Conservation (phyloP, 805 yeast species). For the Tetrapisispora iriomotensis region DNA sequence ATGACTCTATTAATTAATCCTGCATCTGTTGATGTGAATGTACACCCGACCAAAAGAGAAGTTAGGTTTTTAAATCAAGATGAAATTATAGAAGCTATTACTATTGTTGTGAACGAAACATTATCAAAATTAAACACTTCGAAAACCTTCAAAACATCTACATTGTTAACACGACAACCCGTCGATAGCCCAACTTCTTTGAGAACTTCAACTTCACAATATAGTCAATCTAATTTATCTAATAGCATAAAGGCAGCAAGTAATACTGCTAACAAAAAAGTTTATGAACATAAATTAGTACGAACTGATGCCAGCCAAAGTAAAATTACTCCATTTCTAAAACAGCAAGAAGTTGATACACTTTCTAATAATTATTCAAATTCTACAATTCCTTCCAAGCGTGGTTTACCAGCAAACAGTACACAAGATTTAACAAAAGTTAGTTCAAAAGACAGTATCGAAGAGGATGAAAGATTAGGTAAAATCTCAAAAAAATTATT, state of each 20-base stretch:
- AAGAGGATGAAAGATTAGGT: too few species aligned
- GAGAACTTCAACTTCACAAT: too few species aligned
- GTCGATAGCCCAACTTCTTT: too few species aligned
- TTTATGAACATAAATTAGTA: conserved; percentile 27
- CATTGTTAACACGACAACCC: too few species aligned
- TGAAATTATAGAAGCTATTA: conserved; percentile 62
- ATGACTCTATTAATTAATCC: conserved; percentile 60
- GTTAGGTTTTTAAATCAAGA: conserved; percentile 80
- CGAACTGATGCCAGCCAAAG: conserved; percentile 28
- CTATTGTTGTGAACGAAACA: conserved; percentile 38
- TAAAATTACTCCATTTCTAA: conserved; percentile 23
- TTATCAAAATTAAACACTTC: conserved; percentile 54
- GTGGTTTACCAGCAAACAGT: not conserved
- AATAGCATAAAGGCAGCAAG: not conserved
- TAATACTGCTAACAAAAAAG: conserved; percentile 11
- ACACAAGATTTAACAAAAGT: too few species aligned
- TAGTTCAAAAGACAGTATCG: too few species aligned
- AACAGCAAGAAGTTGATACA: not conserved
- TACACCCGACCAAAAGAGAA: conserved; percentile 92
- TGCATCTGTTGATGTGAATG: conserved; percentile 74
- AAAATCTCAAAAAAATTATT: too few species aligned
- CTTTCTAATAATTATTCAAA: not conserved
- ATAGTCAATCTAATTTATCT: too few species aligned
- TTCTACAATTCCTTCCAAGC: not conserved
- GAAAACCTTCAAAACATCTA: conserved; percentile 59